Evolutionary conservation across 2,329 filamentous ascomycete genomes (phyloP), one percentile per base, ranked within the genome.

Genomic region (Dactylellina drechsleri): DNA sequence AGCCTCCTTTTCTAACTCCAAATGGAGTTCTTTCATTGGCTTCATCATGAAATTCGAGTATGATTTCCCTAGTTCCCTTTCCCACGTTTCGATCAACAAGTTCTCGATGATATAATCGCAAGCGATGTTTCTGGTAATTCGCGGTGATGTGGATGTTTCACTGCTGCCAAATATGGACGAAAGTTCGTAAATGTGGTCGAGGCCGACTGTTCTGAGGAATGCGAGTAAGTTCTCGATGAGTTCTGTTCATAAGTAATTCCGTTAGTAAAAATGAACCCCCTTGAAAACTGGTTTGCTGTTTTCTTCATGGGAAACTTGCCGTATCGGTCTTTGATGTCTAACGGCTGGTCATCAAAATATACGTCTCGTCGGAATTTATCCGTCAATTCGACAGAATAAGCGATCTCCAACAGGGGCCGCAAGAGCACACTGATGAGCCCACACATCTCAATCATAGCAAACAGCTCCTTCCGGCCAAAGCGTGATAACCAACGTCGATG

Each of bases 391-490:
- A 74, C 70, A 8, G 70, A 74, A 54, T 74, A 74, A 12, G 70
- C 70, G 12, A 74, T 67, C 26, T 74, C 70, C 52, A 74, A 28
- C 57, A 74, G 28, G 41, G 70, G 70, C 28, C 70, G 49, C 40
- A 74, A 50, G 15, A 74, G 70, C 28, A 74, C 70, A n/a, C 70
- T 61, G 12, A 74, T 62, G 18, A 74, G 47, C 8, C 70, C 70
- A 53, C 70, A 67, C 70, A 74, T 74, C 45, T 74, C 70, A 47
- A 74, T 74, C 70, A 74, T 74, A 10, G 70, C 70, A 41, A 74
- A 74, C 18, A 74, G 26, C 28, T 74, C 70, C 7, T 53, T 58
- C 20, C 70, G 66, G 2, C 70, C 62, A 20, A 74, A 74, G 23
- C 70, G 58, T 18, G 57, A 56, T 13, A 74, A 50, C 70, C 70